A percentile compares a stretch with the other conserved stretches of the same genome.
These are phyloP conservation scores for Russula virescens DNA, from an alignment of 768 basidiomycete genomes.

Conservation along the genomic window DNA sequence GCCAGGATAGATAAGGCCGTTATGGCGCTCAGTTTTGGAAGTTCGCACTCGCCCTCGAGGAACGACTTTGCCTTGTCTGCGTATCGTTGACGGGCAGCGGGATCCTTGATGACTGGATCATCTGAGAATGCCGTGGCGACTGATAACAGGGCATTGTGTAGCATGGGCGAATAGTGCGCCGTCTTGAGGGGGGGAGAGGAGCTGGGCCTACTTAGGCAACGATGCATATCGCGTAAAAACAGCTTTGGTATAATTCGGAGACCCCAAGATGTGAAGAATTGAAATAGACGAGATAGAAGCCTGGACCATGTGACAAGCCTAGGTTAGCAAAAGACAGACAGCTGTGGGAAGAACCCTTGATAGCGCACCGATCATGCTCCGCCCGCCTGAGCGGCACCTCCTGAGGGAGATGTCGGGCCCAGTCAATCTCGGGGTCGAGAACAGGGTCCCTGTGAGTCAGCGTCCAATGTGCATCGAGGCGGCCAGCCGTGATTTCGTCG, in stretches of 20 bases:
- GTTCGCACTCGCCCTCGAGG: constrained; percentile 37
- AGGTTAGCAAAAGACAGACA: neutral
- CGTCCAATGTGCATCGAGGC: constrained; percentile 1
- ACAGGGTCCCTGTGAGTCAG: constrained; percentile 1
- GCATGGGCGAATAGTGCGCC: constrained; percentile 63
- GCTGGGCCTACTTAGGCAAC: constrained; percentile 30
- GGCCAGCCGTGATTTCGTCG: constrained; percentile 6
- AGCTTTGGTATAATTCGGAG: constrained; percentile 37
- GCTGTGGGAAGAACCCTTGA: neutral
- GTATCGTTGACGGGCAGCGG: constrained; percentile 31
- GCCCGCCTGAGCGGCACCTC: constrained; percentile 29
- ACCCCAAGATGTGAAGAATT: constrained; percentile 37
- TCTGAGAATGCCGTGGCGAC: constrained; percentile 38
- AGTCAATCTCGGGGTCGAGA: constrained; percentile 27
- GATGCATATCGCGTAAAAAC: constrained; percentile 40
- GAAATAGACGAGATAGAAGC: constrained; percentile 37
- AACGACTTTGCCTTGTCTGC: constrained; percentile 36
- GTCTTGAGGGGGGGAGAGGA: constrained; percentile 35
- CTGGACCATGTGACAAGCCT: constrained; percentile 21
- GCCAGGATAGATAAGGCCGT: constrained; percentile 37
- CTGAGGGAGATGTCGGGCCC: constrained; percentile 30
- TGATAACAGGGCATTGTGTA: constrained; percentile 60
- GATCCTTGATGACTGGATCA: constrained; percentile 32
- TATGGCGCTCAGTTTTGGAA: constrained; percentile 39
- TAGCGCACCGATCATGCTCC: constrained; percentile 30